Evolutionary conservation across 805 yeast genomes (phyloP), one percentile per base, ranked within the genome.

Genomic region (Ogataea kodamae): DNA sequence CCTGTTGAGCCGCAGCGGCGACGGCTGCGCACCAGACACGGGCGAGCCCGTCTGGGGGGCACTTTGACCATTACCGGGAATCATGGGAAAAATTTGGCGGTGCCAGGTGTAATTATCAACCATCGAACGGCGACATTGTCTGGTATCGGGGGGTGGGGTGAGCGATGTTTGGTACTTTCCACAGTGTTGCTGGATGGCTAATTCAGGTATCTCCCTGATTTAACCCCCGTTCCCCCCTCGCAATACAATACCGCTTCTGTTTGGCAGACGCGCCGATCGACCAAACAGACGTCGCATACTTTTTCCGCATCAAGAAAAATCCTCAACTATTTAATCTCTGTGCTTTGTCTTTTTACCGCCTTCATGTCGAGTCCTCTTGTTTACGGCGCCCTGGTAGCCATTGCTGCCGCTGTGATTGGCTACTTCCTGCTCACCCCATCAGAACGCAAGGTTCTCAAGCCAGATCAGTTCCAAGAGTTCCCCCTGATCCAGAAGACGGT

Each of bases 401-500:
- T 45, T 6, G 52, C 46, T 14, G 31, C 54, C 3, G 52, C 47
- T 7, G 31, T 47, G 8, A 25, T 42, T 20, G 48, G 45, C 9
- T 45, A 39, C 35, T 42, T 31, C 8, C 25, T 40, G 10, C 31
- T 46, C 6, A 26, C 44, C 22, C 46, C 45, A 15, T 39, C 37
- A 26, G 59, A 55, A 39, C 56, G 67, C 37, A 70, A 74, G 18
- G 82, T 80, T 9, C 70, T 89, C 48, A 70, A 71, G 45, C 74
- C 80, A 24, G 81, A 75, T 43, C 69, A 71, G 33, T 87, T 81
- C 65, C 78, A 76, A 57, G 74, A 81, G 52, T 89, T 87, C 68
- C 90, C 90, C 40, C 67, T 89, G 54, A 74, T 81, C 49, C 76
- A 78, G 55, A 88, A 85, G 64, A 78, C 81, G 16, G 70, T 78